phyloP scores from a whole-genome alignment of 441 rosid genomes.

The Arabidopsis hybrid region DNA sequence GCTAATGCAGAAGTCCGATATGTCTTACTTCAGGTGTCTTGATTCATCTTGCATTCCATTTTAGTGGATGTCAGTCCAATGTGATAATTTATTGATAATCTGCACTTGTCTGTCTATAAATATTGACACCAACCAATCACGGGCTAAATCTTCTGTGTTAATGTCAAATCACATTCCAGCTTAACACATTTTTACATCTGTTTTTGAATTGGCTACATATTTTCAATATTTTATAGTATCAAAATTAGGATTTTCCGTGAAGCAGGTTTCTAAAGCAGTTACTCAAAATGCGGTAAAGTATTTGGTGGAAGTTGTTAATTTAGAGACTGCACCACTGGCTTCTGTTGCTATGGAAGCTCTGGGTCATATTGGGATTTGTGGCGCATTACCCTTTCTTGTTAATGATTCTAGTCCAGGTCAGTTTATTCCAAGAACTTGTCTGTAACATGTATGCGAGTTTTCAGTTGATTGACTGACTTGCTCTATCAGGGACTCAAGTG shows the following conservation, averaged over 20 bases:
- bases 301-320: slow-evolving; percentile 70
- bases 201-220: slow-evolving; percentile 22
- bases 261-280: slow-evolving; percentile 72
- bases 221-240: slow-evolving; percentile 18
- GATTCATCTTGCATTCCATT: slow-evolving; percentile 9
- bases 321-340: slow-evolving; percentile 78
- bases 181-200: slow-evolving; percentile 1
- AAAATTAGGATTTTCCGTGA: slow-evolving; percentile 26
- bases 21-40: slow-evolving; percentile 17
- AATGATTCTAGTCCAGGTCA: slow-evolving; percentile 73
- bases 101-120: slow-evolving; percentile 13
- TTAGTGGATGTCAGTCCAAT: slow-evolving; percentile 11
- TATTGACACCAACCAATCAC: slow-evolving; percentile 17
- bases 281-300: slow-evolving; percentile 73
- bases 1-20: slow-evolving; percentile 21
- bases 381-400: slow-evolving; percentile 67
- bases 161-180: slow-evolving; percentile 13
- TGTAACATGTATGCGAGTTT: slow-evolving; percentile 30
- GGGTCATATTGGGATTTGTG: slow-evolving; percentile 91
- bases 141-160: slow-evolving; percentile 12
- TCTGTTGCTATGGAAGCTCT: slow-evolving; percentile 96
- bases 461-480: slow-evolving; percentile 39
- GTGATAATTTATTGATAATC: slow-evolving; percentile 10
- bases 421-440: slow-evolving; percentile 37
- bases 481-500: slow-evolving; percentile 66